phyloP scores from a whole-genome alignment of 2,329 filamentous ascomycete species.

The Parafenestella ontariensis region DNA sequence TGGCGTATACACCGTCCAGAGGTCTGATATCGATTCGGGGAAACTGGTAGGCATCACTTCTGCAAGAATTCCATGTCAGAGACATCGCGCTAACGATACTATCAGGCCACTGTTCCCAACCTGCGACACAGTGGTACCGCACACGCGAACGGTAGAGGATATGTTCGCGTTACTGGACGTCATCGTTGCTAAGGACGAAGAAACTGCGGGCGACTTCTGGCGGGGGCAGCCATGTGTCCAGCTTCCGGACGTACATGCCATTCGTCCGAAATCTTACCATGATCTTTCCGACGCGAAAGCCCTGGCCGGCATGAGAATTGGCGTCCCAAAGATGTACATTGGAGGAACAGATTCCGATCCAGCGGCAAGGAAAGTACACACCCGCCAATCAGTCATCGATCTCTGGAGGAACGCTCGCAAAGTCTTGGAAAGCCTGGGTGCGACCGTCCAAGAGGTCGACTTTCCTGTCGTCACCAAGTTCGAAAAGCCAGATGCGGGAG shows the following conservation, averaged over 20 bases:
- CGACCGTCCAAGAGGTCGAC: slow-evolving; percentile 50
- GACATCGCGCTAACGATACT: background rate
- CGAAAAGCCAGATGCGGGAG: slow-evolving; percentile 38
- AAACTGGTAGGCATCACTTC: slow-evolving; percentile 45
- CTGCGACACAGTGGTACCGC: slow-evolving; percentile 62
- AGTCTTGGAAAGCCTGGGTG: slow-evolving; percentile 50
- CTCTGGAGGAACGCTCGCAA: slow-evolving; percentile 4
- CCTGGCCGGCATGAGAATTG: slow-evolving; percentile 54
- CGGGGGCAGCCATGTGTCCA: slow-evolving; percentile 55
- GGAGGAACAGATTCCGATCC: slow-evolving; percentile 36
- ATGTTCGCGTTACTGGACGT: slow-evolving; percentile 58
- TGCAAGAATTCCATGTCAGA: background rate
- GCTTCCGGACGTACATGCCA: slow-evolving; percentile 43
- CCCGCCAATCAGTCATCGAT: slow-evolving; percentile 47
- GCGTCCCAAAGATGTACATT: slow-evolving; percentile 59
- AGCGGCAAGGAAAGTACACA: slow-evolving; percentile 36
- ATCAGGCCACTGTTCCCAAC: slow-evolving; percentile 57
- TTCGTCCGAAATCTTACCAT: slow-evolving; percentile 35
- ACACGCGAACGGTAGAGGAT: slow-evolving; percentile 57
- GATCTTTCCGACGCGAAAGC: slow-evolving; percentile 35
- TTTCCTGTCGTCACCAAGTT: slow-evolving; percentile 54
- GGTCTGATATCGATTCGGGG: slow-evolving; percentile 59
- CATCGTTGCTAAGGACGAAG: slow-evolving; percentile 51
- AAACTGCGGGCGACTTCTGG: slow-evolving; percentile 59
- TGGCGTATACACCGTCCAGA: slow-evolving; percentile 62